Evolutionary conservation across 148 eudicot genomes (phyloP).

Genomic region (Rhododendron ovatum): DNA sequence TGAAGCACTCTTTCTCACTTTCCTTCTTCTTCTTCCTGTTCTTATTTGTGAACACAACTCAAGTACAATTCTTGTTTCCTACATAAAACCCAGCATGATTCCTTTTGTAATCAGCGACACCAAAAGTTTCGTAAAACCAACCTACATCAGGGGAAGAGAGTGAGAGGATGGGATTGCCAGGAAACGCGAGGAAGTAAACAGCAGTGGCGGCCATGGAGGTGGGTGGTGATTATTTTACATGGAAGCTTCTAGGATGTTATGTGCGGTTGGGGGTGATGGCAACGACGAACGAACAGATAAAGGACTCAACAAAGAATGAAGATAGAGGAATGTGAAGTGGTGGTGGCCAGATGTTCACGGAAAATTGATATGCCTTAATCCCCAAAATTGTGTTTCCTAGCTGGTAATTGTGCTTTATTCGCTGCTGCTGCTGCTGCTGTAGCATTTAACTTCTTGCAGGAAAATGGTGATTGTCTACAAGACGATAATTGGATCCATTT

Average conservation of each 20-base stretch:
- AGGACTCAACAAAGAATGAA: not conserved
- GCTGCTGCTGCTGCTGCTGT: not conserved
- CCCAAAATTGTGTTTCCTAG: not conserved
- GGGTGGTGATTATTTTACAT: not conserved
- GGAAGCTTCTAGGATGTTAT: not conserved
- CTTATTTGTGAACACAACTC: not conserved
- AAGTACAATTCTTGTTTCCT: not conserved
- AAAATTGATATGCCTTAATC: not conserved
- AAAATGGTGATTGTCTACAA: not conserved
- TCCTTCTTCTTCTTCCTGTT: not conserved
- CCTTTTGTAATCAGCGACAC: not conserved
- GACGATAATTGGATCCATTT: not conserved
- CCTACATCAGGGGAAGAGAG: not conserved
- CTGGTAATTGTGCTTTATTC: not conserved
- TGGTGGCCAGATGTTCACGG: not conserved
- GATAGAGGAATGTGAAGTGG: not conserved
- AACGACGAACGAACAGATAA: not conserved
- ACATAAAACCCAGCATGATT: not conserved
- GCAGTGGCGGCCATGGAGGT: not conserved
- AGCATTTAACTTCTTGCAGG: not conserved
- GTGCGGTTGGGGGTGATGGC: not conserved
- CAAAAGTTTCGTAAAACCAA: not conserved
- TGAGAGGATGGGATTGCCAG: not conserved
- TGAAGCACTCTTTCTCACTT: not conserved
- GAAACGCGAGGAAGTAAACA: not conserved